phyloP scores from a whole-genome alignment of 2,329 filamentous ascomycete species.

The Paraphoma sp. region DNA sequence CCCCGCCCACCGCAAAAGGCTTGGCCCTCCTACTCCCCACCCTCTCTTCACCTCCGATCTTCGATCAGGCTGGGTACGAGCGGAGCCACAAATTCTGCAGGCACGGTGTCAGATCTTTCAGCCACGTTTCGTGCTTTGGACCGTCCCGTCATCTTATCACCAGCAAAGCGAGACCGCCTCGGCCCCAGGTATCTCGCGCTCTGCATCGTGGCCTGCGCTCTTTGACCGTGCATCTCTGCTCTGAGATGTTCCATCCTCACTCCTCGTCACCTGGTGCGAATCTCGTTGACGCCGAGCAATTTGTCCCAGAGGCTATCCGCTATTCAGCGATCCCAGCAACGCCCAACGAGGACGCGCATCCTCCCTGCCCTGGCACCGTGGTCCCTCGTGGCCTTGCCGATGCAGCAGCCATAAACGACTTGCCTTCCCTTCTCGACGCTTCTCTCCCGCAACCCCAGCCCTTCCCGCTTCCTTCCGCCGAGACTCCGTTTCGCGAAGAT shows the following conservation, averaged over 20 bases:
- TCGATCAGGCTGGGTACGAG: constrained; percentile 13
- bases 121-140: constrained; percentile 29
- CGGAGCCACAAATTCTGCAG: constrained; percentile 27
- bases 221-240: constrained; percentile 7
- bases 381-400: constrained; percentile 11
- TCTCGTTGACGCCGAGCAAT: constrained; percentile 11
- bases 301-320: constrained; percentile 15
- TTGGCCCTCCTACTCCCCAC: constrained; percentile 13
- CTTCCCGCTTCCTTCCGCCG: constrained; percentile 36
- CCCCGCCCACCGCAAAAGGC: constrained; percentile 8
- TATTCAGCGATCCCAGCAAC: constrained; percentile 28
- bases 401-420: constrained; percentile 13
- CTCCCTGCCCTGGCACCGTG: constrained; percentile 18
- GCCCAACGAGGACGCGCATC: constrained; percentile 25
- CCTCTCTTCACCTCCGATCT: constrained; percentile 10
- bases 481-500: constrained; percentile 33
- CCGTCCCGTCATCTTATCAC: constrained; percentile 21
- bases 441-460: constrained; percentile 30
- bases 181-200: constrained; percentile 13
- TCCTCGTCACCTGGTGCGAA: constrained; percentile 2
- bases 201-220: neutral
- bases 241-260: constrained; percentile 21
- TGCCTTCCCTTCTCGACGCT: constrained; percentile 35
- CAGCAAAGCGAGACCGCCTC: constrained; percentile 18
- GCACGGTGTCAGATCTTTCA: constrained; percentile 31